Evolutionary conservation across 106 monocot genomes (phyloP).

Genomic region (Vanilla planifolia): DNA sequence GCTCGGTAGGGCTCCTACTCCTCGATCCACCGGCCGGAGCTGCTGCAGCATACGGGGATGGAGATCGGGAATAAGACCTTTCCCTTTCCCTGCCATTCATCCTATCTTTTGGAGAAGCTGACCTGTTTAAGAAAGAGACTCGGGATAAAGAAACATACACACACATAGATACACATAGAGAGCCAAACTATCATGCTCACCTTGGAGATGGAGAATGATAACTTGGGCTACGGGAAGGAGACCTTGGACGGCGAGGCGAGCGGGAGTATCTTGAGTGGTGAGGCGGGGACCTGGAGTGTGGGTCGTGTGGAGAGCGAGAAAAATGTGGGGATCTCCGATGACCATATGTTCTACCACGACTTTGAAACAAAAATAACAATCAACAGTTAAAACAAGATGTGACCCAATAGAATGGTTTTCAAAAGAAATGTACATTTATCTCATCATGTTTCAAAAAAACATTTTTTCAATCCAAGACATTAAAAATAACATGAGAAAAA

Average conservation of each 20-base stretch:
- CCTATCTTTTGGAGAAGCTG: conserved; percentile 2
- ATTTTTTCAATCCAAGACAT: too few relatives aligned
- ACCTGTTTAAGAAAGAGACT: neutral
- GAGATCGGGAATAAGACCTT: conserved; percentile 15
- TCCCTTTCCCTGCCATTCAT: conserved; percentile 7
- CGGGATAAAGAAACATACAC: too few relatives aligned
- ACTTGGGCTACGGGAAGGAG: conserved; percentile 11
- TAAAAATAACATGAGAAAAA: too few relatives aligned
- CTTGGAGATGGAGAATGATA: conserved; percentile 15
- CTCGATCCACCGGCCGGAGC: too few relatives aligned
- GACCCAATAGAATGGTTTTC: too few relatives aligned
- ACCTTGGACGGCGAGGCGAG: conserved; percentile 6
- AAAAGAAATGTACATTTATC: too few relatives aligned
- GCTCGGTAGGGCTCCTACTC: conserved; percentile 15
- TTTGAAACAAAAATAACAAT: neutral
- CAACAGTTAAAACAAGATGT: neutral
- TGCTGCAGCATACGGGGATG: too few relatives aligned
- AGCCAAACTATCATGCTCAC: neutral
- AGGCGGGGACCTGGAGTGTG: conserved; percentile 18
- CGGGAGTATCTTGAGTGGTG: conserved; percentile 15
- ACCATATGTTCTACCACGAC: neutral
- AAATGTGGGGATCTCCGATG: conserved; percentile 12
- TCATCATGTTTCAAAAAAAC: too few relatives aligned
- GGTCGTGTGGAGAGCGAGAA: conserved; percentile 10
- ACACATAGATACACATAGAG: too few relatives aligned